These are phyloP conservation scores for Podospora pseudocomata DNA, from an alignment of 495 filamentous ascomycete species.

Conservation along the genomic window DNA sequence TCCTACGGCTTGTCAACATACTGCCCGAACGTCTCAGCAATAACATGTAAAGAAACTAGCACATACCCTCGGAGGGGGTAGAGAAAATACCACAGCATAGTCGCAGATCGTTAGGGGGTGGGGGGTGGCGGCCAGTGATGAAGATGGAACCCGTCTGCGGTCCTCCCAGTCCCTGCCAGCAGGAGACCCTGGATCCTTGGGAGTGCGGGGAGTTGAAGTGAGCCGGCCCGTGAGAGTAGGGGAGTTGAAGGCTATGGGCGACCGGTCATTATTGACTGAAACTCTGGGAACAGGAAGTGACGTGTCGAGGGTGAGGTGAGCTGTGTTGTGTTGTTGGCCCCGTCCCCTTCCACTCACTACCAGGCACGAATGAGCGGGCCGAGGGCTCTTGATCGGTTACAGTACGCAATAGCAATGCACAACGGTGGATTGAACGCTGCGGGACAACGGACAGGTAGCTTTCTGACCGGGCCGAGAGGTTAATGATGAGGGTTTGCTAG, in stretches of 20 bases:
- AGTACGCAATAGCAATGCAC: neutral
- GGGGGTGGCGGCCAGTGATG: neutral
- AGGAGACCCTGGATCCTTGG: neutral
- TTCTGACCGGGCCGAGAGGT: neutral
- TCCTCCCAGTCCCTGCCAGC: slow-evolving; percentile 3
- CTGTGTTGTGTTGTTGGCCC: neutral
- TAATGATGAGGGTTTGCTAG: neutral
- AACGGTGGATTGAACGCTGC: neutral
- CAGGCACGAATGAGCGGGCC: neutral
- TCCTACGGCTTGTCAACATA: slow-evolving; percentile 38
- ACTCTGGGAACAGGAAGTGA: neutral
- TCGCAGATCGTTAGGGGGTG: neutral
- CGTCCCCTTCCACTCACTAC: neutral
- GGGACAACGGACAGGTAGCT: neutral
- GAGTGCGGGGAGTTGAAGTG: neutral
- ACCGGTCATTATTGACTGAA: slow-evolving; percentile 1
- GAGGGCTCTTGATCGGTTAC: neutral
- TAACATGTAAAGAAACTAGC: neutral
- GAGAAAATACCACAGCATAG: slow-evolving; percentile 60
- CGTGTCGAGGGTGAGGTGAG: neutral
- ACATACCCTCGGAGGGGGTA: slow-evolving; percentile 61
- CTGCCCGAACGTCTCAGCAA: neutral
- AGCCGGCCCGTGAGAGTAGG: slow-evolving; percentile 2
- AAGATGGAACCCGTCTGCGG: slow-evolving; percentile 1
- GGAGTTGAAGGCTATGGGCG: neutral